Evolutionary conservation across 1,139 yeast species (phyloP).

Genomic region (Debaryomycetaceae sp.): DNA sequence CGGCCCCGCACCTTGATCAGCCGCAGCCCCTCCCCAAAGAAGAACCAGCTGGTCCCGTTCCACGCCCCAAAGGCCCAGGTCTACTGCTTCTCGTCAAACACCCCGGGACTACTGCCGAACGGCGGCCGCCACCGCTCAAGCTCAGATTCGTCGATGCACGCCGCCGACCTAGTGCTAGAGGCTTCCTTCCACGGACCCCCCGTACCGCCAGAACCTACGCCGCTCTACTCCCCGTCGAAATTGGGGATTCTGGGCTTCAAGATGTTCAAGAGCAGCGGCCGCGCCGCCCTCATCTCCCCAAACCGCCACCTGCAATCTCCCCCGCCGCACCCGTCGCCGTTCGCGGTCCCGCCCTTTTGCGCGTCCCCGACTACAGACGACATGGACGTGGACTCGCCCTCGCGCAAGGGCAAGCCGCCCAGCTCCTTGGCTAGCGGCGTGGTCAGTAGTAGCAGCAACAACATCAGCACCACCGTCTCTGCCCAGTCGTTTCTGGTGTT

Average conservation of each 20-base stretch:
- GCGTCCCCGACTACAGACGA: slow-evolving; percentile 18
- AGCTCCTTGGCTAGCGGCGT: too few species aligned
- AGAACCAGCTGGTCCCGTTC: slow-evolving; percentile 6
- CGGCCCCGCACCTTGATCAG: slow-evolving; percentile 37
- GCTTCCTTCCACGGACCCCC: too few species aligned
- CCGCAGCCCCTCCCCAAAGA: slow-evolving; percentile 32
- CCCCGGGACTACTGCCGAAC: too few species aligned
- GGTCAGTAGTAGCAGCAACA: too few species aligned
- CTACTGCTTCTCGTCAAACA: too few species aligned
- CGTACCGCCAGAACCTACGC: slow-evolving; percentile 7
- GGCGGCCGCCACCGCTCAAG: too few species aligned
- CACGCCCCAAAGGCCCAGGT: too few species aligned
- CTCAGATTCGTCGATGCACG: too few species aligned
- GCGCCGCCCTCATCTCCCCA: slow-evolving; percentile 24
- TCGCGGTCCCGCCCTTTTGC: slow-evolving; percentile 9
- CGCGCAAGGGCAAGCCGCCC: slow-evolving; percentile 22
- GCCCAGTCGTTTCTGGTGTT: slow-evolving; percentile 8
- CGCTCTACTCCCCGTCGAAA: slow-evolving; percentile 22
- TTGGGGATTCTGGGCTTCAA: slow-evolving; percentile 21
- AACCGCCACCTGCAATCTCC: slow-evolving; percentile 1
- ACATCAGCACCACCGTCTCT: too few species aligned
- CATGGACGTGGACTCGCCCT: slow-evolving; percentile 23
- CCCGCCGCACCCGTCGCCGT: slow-evolving; percentile 11
- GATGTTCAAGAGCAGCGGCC: slow-evolving; percentile 24
- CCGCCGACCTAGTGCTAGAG: too few species aligned